Base-by-base conservation (phyloP, 306 rosid genomes). In the Ormosia semicastrata region DNA sequence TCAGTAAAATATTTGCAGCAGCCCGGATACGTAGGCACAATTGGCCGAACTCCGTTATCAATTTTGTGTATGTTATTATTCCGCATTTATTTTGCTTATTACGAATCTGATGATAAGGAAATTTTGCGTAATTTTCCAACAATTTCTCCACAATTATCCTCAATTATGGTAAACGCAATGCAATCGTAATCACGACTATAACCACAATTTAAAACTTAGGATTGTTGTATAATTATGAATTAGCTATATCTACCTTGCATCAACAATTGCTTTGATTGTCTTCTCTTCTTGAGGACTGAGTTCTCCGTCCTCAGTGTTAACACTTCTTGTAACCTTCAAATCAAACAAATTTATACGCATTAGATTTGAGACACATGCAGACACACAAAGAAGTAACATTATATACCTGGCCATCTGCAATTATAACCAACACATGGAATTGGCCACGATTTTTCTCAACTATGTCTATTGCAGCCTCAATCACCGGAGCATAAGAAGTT, bases 321-420 rank as follows among this genome's bases (percentile, higher is more conserved):
- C 66, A 67, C 98, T 91, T 82, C 94, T 92, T 62, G 98, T 93
- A 81, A 95, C 98, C 98, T 95, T 86, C 63, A 78, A 76, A 75
- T 58, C 17, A 29, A 82, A 77, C 53, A 77, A 77, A 18, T 14
- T 9, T 17, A 47, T 18, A 13, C 4, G 14, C 71, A 60, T 41
- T 53, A 76, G 66, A 75, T 71, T 44, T 62, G 71, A 71, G 17
- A 49, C 18, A 12, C 49, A 37, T 8, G 13, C 17, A 41, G 1
- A 56, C 43, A 57, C 62, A 71, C 13, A 30, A 2, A 29, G 36
- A 29, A 8, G 77, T 34, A 80, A 54, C 65, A 49, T 43, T n/a
- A 58, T 37, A 43, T 81, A 95, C 98, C 93, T 95, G 98, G 29
- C 99, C 98, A 75, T 95, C 98, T 17, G 97, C 95, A 84, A 95